Conservation (phyloP, 257 asterid species). For the Scutellaria baicalensis region DNA sequence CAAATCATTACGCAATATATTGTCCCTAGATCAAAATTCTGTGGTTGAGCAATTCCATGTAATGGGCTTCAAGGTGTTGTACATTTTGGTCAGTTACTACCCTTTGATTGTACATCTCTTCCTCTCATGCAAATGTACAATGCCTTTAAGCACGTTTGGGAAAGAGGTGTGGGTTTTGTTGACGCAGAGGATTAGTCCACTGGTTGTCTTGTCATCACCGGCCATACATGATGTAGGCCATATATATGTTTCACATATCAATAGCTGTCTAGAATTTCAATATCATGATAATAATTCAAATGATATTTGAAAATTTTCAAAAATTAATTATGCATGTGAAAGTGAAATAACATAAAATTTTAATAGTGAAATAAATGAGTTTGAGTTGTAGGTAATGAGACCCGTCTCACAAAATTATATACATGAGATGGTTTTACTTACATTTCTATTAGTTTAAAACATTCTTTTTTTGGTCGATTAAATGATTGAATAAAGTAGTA, state of each 20-base stretch:
- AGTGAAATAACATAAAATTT: too few relatives aligned
- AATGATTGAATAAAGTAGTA: too few relatives aligned
- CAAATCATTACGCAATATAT: constrained; percentile 18
- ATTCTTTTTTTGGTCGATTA: too few relatives aligned
- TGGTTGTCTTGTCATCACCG: constrained; percentile 21
- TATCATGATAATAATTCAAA: not conserved
- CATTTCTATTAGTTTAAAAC: too few relatives aligned
- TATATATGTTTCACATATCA: not conserved
- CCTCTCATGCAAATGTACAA: constrained; percentile 4
- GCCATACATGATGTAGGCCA: constrained; percentile 18
- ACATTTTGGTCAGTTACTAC: not conserved
- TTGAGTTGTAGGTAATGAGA: too few relatives aligned
- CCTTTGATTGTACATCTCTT: not conserved
- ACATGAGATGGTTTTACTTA: too few relatives aligned
- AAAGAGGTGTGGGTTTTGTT: not conserved
- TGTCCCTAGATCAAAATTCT: constrained; percentile 1
- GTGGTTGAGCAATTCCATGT: not conserved
- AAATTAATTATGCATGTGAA: too few relatives aligned
- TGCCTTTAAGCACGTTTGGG: not conserved
- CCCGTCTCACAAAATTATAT: too few relatives aligned
- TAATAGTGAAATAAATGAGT: too few relatives aligned
- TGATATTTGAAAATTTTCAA: too few relatives aligned
- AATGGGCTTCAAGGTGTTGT: constrained; percentile 10
- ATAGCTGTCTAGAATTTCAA: not conserved
- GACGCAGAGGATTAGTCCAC: constrained; percentile 6